Base-by-base conservation (phyloP, 768 basidiomycete genomes). In the Leccinum pellstonianum region DNA sequence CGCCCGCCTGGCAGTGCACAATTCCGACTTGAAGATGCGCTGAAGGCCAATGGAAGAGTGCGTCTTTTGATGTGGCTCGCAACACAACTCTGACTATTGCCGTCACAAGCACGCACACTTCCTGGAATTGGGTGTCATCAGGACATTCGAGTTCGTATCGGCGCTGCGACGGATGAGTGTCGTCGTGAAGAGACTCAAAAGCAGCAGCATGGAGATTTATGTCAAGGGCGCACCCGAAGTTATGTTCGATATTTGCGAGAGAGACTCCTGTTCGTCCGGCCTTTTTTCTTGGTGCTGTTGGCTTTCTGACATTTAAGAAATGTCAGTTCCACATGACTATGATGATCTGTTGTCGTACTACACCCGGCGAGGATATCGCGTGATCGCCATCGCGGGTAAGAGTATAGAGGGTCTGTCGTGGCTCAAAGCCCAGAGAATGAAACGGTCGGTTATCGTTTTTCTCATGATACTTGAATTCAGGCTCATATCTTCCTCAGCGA, bases 221-320 rank as follows among this genome's bases (percentile, higher is more conserved):
- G 95, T 95, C 67, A 99, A 99, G 71, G 97, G 97, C n/a, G 97
- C 97, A 2, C 97, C 97, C 0, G 97, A 99, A 74, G 93, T 98
- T 57, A 98, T 99, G 95, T 73, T 76, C 7, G 95, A 95, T 46
- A 98, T 99, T 58, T 99, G 97, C 71, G 90, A 95, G 56, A 87
- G 81, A 61, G 84, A 89, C 54, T 91, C 95, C n/a, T 87, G 96
- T 98, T 67, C 66, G 94, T 79, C 47, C n/a, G 37, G 35, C 62
- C 49, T n/a, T 59, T 55, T 35, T 41, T 8, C 25, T 54, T 1
- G 0, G 21, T 5, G 1, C 31, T 27, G 6, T 3, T 50, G 38
- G 29, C 29, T 56, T 48, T 57, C 64, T 75, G 50, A 73, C 54
- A 10, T 38, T 57, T 19, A 19, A 17, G 8, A 48, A 52, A 48